phyloP scores from a whole-genome alignment of 139 green algal species.

The Micractinium sp. region DNA sequence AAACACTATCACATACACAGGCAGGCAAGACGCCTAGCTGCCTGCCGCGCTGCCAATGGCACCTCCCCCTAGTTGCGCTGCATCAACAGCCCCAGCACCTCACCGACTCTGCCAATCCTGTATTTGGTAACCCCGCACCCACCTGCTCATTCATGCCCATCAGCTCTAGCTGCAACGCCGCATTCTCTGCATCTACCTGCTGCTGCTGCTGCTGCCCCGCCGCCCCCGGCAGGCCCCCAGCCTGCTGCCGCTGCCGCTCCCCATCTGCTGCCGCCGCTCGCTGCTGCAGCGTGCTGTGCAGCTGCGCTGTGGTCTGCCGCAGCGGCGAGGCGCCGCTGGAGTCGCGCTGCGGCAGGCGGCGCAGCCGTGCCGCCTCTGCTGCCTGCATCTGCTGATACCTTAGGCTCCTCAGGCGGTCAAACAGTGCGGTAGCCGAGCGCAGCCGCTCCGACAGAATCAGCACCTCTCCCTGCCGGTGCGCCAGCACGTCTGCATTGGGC shows the following conservation, averaged over 20 bases:
- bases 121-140: too few relatives aligned
- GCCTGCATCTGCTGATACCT: conserved; percentile 45
- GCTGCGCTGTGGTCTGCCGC: conserved; percentile 13
- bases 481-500: conserved; percentile 61
- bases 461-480: conserved; percentile 84
- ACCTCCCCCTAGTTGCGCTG: too few relatives aligned
- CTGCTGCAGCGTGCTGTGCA: conserved; percentile 14
- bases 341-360: conserved; percentile 29
- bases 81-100: too few relatives aligned
- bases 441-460: conserved; percentile 81
- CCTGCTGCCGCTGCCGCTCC: conserved; percentile 1
- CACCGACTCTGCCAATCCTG: too few relatives aligned
- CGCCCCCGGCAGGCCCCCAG: background rate
- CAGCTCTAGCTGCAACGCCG: conserved; percentile 68
- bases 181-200: conserved; percentile 48
- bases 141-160: conserved; percentile 43
- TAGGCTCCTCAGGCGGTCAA: conserved; percentile 66
- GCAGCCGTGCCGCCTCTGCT: conserved; percentile 22
- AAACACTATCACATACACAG: too few relatives aligned
- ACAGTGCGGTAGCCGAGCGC: conserved; percentile 48
- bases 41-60: too few relatives aligned
- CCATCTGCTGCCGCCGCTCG: conserved; percentile 9
- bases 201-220: conserved; percentile 30
- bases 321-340: background rate
- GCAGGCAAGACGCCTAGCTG: too few relatives aligned